A percentile compares a stretch with the other conserved stretches of the same genome.
Conservation (phyloP, 306 rosid genomes). For the Vigna angularis region DNA sequence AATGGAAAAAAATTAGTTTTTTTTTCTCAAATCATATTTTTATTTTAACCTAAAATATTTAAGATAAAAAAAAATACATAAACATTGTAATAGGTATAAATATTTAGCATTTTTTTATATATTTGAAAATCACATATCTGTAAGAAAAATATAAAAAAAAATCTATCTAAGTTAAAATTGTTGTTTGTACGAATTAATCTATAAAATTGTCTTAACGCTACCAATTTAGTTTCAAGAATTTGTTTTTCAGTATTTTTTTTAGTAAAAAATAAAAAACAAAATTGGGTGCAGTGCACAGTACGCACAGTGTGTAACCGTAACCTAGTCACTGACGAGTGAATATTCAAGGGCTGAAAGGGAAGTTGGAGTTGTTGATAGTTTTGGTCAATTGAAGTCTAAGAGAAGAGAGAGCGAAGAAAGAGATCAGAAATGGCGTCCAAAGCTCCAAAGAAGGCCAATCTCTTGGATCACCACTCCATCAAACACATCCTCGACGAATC, state of each 20-base stretch:
- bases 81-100: no score
- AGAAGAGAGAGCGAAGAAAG: constrained; percentile 45
- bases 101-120: no score
- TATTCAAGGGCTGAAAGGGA: constrained; percentile 8
- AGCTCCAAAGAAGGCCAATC: constrained; percentile 83
- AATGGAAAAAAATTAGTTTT: no score
- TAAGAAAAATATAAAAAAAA: not conserved
- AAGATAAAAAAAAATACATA: no score
- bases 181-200: no score
- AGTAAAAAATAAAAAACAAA: not conserved
- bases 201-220: no score
- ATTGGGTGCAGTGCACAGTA: not conserved
- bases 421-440: constrained; percentile 58
- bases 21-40: no score
- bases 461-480: constrained; percentile 85
- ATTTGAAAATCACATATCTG: no score
- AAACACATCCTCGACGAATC: constrained; percentile 90
- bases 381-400: constrained; percentile 41
- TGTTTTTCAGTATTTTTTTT: no score
- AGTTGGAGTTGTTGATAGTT: not conserved
- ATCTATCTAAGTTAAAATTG: no score
- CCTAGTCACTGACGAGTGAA: not conserved
- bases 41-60: no score
- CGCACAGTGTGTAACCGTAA: not conserved
- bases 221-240: no score